Percentiles rank a stretch among this genome's conserved stretches.
These are phyloP conservation scores for Phytophthora pini DNA, from an alignment of 352 stramenopile species.

Conservation along the genomic window DNA sequence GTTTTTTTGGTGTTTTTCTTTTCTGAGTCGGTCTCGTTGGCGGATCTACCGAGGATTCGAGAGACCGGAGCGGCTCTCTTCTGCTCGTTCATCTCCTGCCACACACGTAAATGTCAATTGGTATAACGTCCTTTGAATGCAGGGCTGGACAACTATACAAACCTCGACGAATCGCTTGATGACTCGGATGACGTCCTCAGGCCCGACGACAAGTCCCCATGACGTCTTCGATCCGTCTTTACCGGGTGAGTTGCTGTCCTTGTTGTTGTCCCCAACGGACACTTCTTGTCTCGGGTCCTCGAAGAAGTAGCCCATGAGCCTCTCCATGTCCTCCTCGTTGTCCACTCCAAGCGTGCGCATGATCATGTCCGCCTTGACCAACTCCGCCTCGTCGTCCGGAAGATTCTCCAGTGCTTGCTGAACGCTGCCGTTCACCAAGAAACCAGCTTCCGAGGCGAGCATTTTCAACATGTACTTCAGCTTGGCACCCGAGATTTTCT, in stretches of 20 bases:
- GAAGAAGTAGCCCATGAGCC: constrained; percentile 82
- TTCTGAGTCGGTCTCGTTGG: constrained; percentile 27
- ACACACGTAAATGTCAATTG: constrained; percentile 3
- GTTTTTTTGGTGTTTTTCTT: constrained; percentile 30
- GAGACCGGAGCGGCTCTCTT: constrained; percentile 64
- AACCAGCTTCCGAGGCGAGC: constrained; percentile 85
- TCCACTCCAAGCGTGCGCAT: constrained; percentile 87
- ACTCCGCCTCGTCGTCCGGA: constrained; percentile 76
- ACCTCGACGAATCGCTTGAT: constrained; percentile 91
- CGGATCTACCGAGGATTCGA: constrained; percentile 50
- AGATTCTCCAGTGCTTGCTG: constrained; percentile 80
- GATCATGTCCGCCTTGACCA: constrained; percentile 90
- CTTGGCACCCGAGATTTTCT: constrained; percentile 82
- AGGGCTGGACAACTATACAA: neutral
- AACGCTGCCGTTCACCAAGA: constrained; percentile 86
- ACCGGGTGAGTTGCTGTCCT: constrained; percentile 7
- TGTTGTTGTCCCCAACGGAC: constrained; percentile 28
- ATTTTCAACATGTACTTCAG: constrained; percentile 92
- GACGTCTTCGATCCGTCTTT: constrained; percentile 19
- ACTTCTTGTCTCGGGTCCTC: constrained; percentile 70
- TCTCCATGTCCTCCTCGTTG: constrained; percentile 88
- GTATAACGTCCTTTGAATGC: too few relatives aligned
- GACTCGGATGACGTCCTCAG: constrained; percentile 88
- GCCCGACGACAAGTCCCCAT: constrained; percentile 76
- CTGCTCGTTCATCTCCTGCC: constrained; percentile 71